Evolutionary conservation across 2,329 filamentous ascomycete genomes (phyloP), one percentile per base, ranked within the genome.

Genomic region (Ascocoryne sarcoides): DNA sequence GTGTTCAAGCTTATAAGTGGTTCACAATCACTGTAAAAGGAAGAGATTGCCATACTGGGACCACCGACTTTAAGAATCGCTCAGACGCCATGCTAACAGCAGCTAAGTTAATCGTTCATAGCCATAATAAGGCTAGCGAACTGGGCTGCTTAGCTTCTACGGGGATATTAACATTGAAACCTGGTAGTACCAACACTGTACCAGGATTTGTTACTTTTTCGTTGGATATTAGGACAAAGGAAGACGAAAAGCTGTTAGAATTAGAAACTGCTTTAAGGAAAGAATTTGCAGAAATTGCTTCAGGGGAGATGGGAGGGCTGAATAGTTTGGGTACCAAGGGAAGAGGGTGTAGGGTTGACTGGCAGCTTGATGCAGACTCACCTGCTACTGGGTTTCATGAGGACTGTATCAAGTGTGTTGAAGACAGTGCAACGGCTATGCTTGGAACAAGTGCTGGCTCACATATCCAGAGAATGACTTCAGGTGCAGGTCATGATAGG

Each of bases 1-100:
- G 82, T 2, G 82, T 84, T 1, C 83, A 88, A 57, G 80, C 79
- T 4, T 87, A 84, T 59, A 75, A 76, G 43, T 88, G 84, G 84
- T 79, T 78, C 58, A 81, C 75, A 0, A 60, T 88, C 28, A 75
- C 73, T 4, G 70, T 88, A 2, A 65, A 65, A 8, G 83, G 84
- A 1, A 66, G 75, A 49, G 82, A 86, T 50, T 75, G 75, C 4
- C 84, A 89, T 55, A 86, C 84, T 0, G 84, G 84, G 1, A 86
- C 84, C 0, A 89, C 84, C 0, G 76, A 79, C 20, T 75, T 85
- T 35, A 63, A 67, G 23, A 72, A 76, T 42, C 73, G 83, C 14
- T 73, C 75, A 4, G 83, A 88, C 57, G 77, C 83, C 2, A 64
- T 87, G 35, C 73, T 84, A 21, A 73, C 76, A 5, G 79, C 82